Evolutionary conservation across 2,329 filamentous ascomycete species (phyloP).

Genomic region (Cladosporium sp.): DNA sequence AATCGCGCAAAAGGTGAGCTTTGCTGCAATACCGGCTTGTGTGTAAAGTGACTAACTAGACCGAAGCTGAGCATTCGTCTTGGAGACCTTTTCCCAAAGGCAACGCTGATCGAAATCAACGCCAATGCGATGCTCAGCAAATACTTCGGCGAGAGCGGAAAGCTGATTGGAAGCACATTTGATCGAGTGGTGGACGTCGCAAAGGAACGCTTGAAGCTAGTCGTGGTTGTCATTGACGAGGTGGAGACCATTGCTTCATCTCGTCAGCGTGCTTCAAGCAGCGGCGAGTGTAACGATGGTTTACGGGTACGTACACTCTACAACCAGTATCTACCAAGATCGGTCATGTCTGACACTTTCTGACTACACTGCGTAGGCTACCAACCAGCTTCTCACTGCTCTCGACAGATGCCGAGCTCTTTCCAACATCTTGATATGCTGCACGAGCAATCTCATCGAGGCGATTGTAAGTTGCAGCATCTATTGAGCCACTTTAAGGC

Average conservation of each 20-base stretch:
- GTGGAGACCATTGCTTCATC: slow-evolving; percentile 47
- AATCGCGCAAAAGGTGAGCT: slow-evolving; percentile 48
- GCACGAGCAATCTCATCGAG: slow-evolving; percentile 47
- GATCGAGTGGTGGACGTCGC: slow-evolving; percentile 34
- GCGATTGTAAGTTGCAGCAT: slow-evolving; percentile 33
- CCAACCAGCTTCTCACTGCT: slow-evolving; percentile 47
- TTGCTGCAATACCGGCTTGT: neutral
- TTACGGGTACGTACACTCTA: slow-evolving; percentile 34
- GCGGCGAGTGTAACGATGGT: slow-evolving; percentile 44
- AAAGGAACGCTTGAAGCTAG: slow-evolving; percentile 38
- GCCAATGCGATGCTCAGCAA: slow-evolving; percentile 44
- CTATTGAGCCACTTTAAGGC: neutral
- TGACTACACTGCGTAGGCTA: slow-evolving; percentile 29
- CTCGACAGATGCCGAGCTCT: slow-evolving; percentile 42
- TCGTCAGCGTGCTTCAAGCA: slow-evolving; percentile 36
- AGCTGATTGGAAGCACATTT: slow-evolving; percentile 42
- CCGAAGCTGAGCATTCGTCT: slow-evolving; percentile 36
- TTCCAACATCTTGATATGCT: slow-evolving; percentile 46
- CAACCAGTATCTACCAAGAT: neutral
- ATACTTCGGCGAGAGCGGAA: slow-evolving; percentile 46
- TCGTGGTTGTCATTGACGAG: slow-evolving; percentile 48
- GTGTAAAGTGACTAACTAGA: neutral
- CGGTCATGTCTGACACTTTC: neutral
- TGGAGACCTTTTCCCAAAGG: slow-evolving; percentile 30
- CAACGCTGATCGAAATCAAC: slow-evolving; percentile 43